Percentiles rank a stretch among this genome's conserved stretches.
Evolutionary conservation across 2,329 filamentous ascomycete genomes (phyloP).

Genomic region (Ilyonectria destructans): DNA sequence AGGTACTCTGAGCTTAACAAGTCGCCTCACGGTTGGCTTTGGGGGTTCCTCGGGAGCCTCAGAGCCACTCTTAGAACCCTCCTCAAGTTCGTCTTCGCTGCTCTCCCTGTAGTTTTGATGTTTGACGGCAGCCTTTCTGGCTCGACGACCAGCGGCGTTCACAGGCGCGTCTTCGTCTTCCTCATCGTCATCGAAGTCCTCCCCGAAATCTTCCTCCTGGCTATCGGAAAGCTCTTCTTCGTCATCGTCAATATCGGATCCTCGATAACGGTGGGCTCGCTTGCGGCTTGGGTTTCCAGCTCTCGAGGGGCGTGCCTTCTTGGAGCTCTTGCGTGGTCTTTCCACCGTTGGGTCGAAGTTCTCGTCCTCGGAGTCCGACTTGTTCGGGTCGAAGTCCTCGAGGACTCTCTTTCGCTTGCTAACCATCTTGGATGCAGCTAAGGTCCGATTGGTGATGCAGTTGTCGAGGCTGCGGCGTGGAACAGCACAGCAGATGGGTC

Average conservation of each 20-base stretch:
- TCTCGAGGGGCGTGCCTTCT: constrained; percentile 60
- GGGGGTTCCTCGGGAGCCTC: constrained; percentile 44
- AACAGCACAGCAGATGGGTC: constrained; percentile 20
- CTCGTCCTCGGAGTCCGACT: constrained; percentile 77
- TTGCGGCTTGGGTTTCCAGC: constrained; percentile 54
- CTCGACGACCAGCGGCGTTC: constrained; percentile 65
- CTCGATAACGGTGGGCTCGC: constrained; percentile 65
- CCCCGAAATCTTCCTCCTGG: constrained; percentile 65
- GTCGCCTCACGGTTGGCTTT: constrained; percentile 52
- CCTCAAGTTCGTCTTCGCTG: constrained; percentile 58
- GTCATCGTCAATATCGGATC: constrained; percentile 74
- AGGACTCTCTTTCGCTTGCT: constrained; percentile 72
- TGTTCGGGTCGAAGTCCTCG: constrained; percentile 76
- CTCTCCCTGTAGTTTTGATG: constrained; percentile 65
- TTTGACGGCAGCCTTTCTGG: constrained; percentile 65
- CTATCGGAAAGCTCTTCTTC: constrained; percentile 72
- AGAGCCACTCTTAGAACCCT: constrained; percentile 50
- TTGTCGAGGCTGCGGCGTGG: constrained; percentile 19
- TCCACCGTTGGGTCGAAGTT: constrained; percentile 74
- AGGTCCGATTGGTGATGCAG: constrained; percentile 5
- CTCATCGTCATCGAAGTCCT: constrained; percentile 62
- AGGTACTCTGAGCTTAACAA: constrained; percentile 65
- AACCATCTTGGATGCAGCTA: constrained; percentile 47
- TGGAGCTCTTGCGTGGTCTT: constrained; percentile 60
- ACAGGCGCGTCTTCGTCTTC: constrained; percentile 60